Base-by-base conservation (phyloP, 164 flowering plant genomes). In the Annona cherimola region DNA sequence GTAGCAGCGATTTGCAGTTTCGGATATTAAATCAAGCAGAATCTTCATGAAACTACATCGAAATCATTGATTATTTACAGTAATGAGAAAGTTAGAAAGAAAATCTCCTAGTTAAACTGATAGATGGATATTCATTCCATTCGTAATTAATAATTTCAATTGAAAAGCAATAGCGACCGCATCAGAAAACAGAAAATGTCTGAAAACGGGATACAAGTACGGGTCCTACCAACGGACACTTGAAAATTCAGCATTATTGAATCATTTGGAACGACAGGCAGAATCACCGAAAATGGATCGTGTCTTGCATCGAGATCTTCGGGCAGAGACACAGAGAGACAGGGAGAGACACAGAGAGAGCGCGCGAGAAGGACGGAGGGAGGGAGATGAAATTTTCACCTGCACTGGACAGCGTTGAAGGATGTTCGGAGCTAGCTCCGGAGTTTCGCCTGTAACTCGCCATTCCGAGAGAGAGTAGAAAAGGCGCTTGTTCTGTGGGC, bases 391-490 rank as follows among this genome's bases (percentile, higher is more conserved):
- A 57, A 4, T 42, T 69, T 16, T 50, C 45, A 69, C 71, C 71
- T 55, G 63, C 19, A 69, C 5, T 50, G 39, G 71, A 20, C 16
- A 42, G 59, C 18, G 41, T 14, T 12, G 71, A 42, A 57, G 45
- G 35, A 55, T 69, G 45, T 55, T 55, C n/a, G 45, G 62, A 40
- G 41, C 63, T 14, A 69, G 50, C 62, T 57, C 63, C 42, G 46
- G 26, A 57, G 4, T 42, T 42, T 55, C 62, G 26, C 40, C 63
- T 41, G 62, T 16, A 43, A 69, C 26, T 55, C 44, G 63, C 26
- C 71, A 69, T 69, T 68, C 50, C 14, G 14, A 50, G 57, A 50
- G 57, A 50, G 57, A 50, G 57, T 8, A 6, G 8, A 45, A 26
- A 26, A 26, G 35, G 35, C 35, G 35, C 35, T 26, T 26, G 35